These are phyloP conservation scores for Penicillium bovifimosum DNA, from an alignment of 495 filamentous ascomycete genomes.

Conservation along the genomic window DNA sequence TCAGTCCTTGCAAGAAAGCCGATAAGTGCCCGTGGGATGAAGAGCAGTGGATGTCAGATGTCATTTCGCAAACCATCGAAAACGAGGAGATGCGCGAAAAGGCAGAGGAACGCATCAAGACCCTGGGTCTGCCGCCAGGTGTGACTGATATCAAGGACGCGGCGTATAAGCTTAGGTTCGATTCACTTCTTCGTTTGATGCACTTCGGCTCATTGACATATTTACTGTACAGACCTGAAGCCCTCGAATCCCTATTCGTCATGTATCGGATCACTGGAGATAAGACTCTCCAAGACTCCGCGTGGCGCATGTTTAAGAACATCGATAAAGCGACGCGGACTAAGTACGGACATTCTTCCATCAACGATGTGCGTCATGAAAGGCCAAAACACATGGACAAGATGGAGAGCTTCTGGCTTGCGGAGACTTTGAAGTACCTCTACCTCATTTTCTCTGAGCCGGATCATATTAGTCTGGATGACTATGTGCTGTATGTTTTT, in stretches of 20 bases:
- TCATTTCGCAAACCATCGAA: conserved; percentile 21
- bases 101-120: conserved; percentile 36
- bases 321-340: conserved; percentile 58
- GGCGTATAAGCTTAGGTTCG: conserved; percentile 62
- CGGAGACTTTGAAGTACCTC: conserved; percentile 91
- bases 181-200: neutral
- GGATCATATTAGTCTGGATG: conserved; percentile 61
- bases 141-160: conserved; percentile 53
- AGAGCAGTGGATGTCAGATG: conserved; percentile 40
- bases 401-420: conserved; percentile 58
- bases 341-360: conserved; percentile 52
- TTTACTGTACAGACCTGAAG: conserved; percentile 47
- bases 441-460: conserved; percentile 80
- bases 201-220: conserved; percentile 1
- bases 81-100: conserved; percentile 29
- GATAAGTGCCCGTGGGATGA: conserved; percentile 54
- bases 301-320: conserved; percentile 71
- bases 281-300: conserved; percentile 56
- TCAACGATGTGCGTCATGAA: conserved; percentile 48
- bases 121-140: conserved; percentile 49
- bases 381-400: conserved; percentile 35
- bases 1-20: conserved; percentile 43
- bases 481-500: conserved; percentile 54
- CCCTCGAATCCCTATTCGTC: conserved; percentile 68
- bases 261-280: conserved; percentile 73